Base-by-base conservation (phyloP, 768 basidiomycete genomes). In the Boletales sp. region DNA sequence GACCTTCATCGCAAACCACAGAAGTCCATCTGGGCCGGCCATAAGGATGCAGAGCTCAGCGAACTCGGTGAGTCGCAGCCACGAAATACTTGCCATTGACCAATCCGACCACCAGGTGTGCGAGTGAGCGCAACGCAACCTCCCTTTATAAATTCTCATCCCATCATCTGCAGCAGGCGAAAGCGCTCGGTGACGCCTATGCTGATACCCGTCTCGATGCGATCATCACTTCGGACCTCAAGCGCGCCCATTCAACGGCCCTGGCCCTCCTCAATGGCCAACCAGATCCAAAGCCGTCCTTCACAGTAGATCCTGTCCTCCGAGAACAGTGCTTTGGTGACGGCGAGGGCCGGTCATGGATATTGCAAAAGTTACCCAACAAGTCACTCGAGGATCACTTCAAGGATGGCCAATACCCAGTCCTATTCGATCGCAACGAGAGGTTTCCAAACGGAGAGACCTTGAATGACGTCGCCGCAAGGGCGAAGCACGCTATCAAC, bases 361-460 rank as follows among this genome's bases (percentile, higher is more conserved):
- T 45, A 27, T 36, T 52, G 21, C 62, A 1, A 18, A 70, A 8
- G 27, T 45, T 11, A 43, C 69, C 71, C 4, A 58, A 57, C 19
- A 63, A 64, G 43, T 65, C 63, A 8, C 66, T 67, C 40, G 68
- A 73, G 14, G 77, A 80, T 15, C 80, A 84, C 57, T 75, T 75
- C 55, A 74, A 73, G 1, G 67, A 68, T 32, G 82, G 77, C 13
- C 65, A 77, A 34, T 90, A 76, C 55, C 86, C 86, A 2, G 53
- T 72, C 7, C 53, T 80, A 7, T 64, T 62, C 46, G 65, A 68
- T 29, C 73, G 82, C 17, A 57, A 70, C 6, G 74, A 80, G 44
- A 75, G 63, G 49, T 91, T 83, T 55, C 86, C 86, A 10, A 80
- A 75, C 12, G 88, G 85, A n/a, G 90, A 92, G 67, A 82, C 82